phyloP scores from a whole-genome alignment of 1,139 yeast genomes.

The Yamadazyma trypodendri region DNA sequence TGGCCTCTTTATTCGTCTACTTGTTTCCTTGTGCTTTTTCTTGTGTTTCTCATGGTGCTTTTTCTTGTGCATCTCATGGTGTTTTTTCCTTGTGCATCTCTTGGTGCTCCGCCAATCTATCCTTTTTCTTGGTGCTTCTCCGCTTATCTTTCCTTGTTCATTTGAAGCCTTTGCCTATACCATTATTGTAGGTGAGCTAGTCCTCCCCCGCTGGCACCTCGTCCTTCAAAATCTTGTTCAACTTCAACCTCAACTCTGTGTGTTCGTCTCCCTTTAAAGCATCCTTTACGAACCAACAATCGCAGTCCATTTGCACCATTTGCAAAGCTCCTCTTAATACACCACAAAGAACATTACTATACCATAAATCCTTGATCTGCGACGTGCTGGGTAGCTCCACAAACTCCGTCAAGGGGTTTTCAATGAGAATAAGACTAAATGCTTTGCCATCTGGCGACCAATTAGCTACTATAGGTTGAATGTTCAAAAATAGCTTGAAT shows the following conservation, averaged over 20 bases:
- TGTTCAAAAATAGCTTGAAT: slow-evolving; percentile 83
- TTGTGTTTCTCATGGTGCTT: too few species aligned
- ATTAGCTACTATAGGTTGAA: slow-evolving; percentile 71
- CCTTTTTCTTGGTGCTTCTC: too few species aligned
- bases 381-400: slow-evolving; percentile 86
- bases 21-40: too few species aligned
- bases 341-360: slow-evolving; percentile 86
- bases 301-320: slow-evolving; percentile 94
- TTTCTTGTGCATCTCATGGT: too few species aligned
- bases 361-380: slow-evolving; percentile 81
- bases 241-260: slow-evolving; percentile 75
- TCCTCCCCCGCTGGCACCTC: slow-evolving; percentile 98
- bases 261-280: slow-evolving; percentile 76
- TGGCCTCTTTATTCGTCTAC: too few species aligned
- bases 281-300: slow-evolving; percentile 77
- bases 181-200: slow-evolving; percentile 28
- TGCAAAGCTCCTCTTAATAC: slow-evolving; percentile 88
- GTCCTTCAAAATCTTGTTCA: slow-evolving; percentile 76
- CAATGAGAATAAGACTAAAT: slow-evolving; percentile 71
- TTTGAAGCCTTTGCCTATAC: too few species aligned
- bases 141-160: too few species aligned
- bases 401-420: slow-evolving; percentile 91
- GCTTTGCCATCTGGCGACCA: slow-evolving; percentile 78
- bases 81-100: too few species aligned
- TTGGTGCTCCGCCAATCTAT: too few species aligned